A percentile compares a stretch with the other conserved stretches of the same genome.
phyloP scores from a whole-genome alignment of 495 filamentous ascomycete genomes.

The Penicillium pulvis region DNA sequence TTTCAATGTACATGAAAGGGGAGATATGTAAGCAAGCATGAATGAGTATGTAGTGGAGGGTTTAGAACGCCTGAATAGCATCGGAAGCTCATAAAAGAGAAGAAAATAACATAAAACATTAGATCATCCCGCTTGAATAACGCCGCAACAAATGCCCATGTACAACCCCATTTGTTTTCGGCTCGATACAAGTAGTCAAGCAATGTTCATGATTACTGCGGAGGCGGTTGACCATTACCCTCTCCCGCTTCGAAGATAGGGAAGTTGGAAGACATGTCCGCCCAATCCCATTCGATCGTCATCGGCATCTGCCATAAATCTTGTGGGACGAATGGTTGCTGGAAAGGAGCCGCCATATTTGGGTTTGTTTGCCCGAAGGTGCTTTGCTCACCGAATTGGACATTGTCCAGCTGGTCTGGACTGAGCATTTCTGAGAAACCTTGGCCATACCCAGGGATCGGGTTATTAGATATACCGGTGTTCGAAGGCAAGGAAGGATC shows the following conservation, averaged over 20 bases:
- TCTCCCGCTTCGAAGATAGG: slow-evolving; percentile 39
- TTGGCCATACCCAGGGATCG: slow-evolving; percentile 40
- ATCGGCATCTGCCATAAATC: slow-evolving; percentile 96
- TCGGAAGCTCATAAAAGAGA: neutral
- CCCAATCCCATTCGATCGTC: slow-evolving; percentile 99
- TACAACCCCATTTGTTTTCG: neutral
- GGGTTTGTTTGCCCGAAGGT: slow-evolving; percentile 40
- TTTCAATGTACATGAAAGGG: slow-evolving; percentile 9
- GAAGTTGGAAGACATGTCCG: slow-evolving; percentile 68
- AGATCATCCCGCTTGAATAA: neutral
- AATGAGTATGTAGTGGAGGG: neutral
- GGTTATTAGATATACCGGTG: slow-evolving; percentile 23
- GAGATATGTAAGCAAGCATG: neutral
- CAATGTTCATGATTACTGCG: slow-evolving; percentile 27
- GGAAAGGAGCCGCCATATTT: slow-evolving; percentile 56
- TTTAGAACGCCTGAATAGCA: neutral
- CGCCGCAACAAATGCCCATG: neutral
- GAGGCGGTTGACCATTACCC: slow-evolving; percentile 25
- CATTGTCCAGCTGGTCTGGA: slow-evolving; percentile 40
- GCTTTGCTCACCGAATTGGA: slow-evolving; percentile 47
- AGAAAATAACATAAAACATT: neutral
- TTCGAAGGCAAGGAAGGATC: slow-evolving; percentile 39
- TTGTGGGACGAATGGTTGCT: slow-evolving; percentile 94
- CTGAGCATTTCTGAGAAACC: slow-evolving; percentile 45
- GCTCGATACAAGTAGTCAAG: slow-evolving; percentile 5